These are phyloP conservation scores for Stephania japonica DNA, from an alignment of 164 flowering plant genomes.

Conservation along the genomic window DNA sequence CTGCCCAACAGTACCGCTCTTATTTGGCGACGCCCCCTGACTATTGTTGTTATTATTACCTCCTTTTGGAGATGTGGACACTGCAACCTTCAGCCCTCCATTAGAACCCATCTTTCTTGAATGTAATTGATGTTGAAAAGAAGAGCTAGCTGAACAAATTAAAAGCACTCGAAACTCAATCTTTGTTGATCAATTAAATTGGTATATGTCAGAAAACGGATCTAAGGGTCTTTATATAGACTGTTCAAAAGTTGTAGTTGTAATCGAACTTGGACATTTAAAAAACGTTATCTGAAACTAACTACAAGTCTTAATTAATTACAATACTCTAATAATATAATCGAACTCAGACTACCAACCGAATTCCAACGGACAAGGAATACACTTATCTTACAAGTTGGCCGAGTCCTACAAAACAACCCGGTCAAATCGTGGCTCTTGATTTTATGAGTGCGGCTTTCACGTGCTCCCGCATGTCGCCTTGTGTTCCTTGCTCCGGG, in stretches of 20 bases:
- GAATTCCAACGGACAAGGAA: neutral
- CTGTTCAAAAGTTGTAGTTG: too few relatives aligned
- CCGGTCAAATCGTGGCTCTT: neutral
- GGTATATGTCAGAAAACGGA: too few relatives aligned
- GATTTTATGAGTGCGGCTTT: neutral
- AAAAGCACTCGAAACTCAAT: too few relatives aligned
- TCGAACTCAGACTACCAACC: neutral
- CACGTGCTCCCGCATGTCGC: neutral
- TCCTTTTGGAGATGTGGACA: conserved; percentile 24
- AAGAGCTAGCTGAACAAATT: too few relatives aligned
- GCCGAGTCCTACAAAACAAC: neutral
- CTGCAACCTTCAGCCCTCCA: neutral
- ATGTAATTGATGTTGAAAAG: too few relatives aligned
- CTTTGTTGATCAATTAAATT: too few relatives aligned
- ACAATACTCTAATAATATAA: too few relatives aligned
- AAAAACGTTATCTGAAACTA: too few relatives aligned
- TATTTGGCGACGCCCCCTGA: conserved; percentile 1
- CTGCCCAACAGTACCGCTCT: conserved; percentile 28
- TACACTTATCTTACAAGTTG: neutral
- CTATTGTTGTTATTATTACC: neutral
- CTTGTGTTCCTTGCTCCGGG: neutral
- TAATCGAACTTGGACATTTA: too few relatives aligned
- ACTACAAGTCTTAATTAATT: too few relatives aligned
- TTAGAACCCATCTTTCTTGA: conserved; percentile 9
- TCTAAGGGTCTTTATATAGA: too few relatives aligned